Conservation (phyloP, 2,329 filamentous ascomycete genomes). For the Plenodomus biglobosus region DNA sequence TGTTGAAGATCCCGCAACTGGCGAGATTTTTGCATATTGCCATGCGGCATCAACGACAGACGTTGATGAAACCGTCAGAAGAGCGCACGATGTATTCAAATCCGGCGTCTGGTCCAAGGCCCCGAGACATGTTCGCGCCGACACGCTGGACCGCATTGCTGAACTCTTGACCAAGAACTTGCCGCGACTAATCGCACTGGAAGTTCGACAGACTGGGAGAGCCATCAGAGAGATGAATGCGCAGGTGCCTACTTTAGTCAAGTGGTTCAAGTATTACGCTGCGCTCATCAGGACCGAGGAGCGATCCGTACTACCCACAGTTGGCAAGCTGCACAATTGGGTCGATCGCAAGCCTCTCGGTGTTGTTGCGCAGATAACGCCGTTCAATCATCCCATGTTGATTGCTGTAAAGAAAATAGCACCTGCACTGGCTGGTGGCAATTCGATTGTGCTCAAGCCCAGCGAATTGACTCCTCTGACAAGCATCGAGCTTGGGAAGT, state of each 20-base stretch:
- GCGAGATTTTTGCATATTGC: constrained; percentile 56
- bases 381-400: constrained; percentile 46
- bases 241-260: constrained; percentile 65
- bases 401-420: constrained; percentile 48
- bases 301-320: constrained; percentile 65
- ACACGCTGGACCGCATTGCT: constrained; percentile 63
- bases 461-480: constrained; percentile 44
- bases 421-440: constrained; percentile 41
- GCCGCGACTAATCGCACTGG: constrained; percentile 60
- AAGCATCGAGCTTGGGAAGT: constrained; percentile 39
- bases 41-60: constrained; percentile 52
- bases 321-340: constrained; percentile 55
- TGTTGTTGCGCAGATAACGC: constrained; percentile 44
- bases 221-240: constrained; percentile 70
- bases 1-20: constrained; percentile 57
- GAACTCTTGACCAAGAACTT: constrained; percentile 56
- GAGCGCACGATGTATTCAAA: constrained; percentile 53
- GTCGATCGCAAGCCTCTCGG: constrained; percentile 44
- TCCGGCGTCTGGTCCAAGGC: constrained; percentile 60
- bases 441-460: constrained; percentile 43
- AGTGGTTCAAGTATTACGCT: constrained; percentile 74
- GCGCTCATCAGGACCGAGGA: constrained; percentile 68
- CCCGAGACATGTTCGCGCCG: constrained; percentile 60
- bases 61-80: constrained; percentile 47
- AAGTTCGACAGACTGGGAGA: constrained; percentile 69